Evolutionary conservation across 257 asterid species (phyloP), one percentile per base, ranked within the genome.

Genomic region (Handroanthus guayacan): DNA sequence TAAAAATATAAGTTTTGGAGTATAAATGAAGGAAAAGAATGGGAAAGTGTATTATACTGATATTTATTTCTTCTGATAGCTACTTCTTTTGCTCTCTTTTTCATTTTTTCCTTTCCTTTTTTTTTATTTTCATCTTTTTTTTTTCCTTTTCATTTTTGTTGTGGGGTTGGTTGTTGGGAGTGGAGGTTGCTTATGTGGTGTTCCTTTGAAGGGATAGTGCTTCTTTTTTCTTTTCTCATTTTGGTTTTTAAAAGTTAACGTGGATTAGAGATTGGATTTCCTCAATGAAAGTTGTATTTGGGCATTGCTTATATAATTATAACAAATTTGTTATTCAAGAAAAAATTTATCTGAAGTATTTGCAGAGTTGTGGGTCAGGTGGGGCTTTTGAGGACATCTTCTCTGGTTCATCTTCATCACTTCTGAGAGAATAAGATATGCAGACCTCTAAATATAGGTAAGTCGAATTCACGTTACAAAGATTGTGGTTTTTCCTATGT

Each of bases 401-500:
- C 56, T 80, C 64, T 82, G 66, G 57, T 70, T 14, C 75, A 52
- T 81, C 78, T 80, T 70, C 84, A 11, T 83, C 75, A 18, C 75
- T 52, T 67, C 67, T 18, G 61, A 63, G 70, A 62, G 43, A 36
- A 52, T 69, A 67, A 31, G 82, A 67, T 72, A 95, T 95, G 98
- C 98, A 92, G 94, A 87, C 97, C 25, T 87, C 97, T 80, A 88
- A 80, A 74, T 78, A 89, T 75, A 95, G 98, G 98, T 95, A 88
- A 6, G 65, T 45, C 43, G 60, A n/a, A n/a, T 37, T 76, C 63
- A 12, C 68, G 51, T 52, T 37, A 31, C 45, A 1, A 4, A 25
- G 3, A n/a, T 5, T 18, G 5, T 12, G 57, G 25, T 0, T 10
- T 48, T 48, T 48, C 12, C 55, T 12, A 13, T 48, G 3, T 48